Evolutionary conservation across 2,329 filamentous ascomycete species (phyloP), one percentile per base, ranked within the genome.

Genomic region (Truncatella angustata): DNA sequence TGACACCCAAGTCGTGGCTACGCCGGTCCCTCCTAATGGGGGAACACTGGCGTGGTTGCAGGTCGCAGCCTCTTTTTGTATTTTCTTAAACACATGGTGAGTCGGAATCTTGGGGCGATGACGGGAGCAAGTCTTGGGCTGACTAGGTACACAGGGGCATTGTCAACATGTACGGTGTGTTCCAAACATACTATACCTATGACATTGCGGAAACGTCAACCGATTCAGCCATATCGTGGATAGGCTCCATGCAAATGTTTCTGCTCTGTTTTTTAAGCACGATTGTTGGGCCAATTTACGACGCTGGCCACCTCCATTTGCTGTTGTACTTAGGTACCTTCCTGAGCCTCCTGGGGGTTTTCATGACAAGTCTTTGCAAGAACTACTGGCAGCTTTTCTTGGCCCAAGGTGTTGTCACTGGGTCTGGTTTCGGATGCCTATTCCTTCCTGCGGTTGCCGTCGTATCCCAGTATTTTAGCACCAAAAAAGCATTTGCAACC

Each of bases 391-490:
- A 73, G 50, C 57, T 75, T 4, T 66, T 75, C 36, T 65, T 75
- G 3, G 65, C 67, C 4, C 79, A 82, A 58, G 79, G 76, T 1
- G 56, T 82, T 5, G 75, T 73, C 39, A 76, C 77, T 5, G 81
- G 82, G 0, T 63, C 84, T 3, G 50, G 50, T 2, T 34, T 63
- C 2, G 76, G 81, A 24, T 66, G 84, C 50, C 70, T 84, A 66
- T 79, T 80, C 65, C 74, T 77, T 60, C 73, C 81, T 43, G 73
- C 77, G 39, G 56, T 80, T 49, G 71, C 78, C 4, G 65, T 84
- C 16, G 73, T 83, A 40, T 74, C 75, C 30, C 82, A 79, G 5
- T 86, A 85, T 56, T 88, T 88, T 62, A 69, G 71, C 46, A 75
- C 70, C 52, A 79, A 77, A 43, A 73, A 81, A 10, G 75, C 78